Conservation (phyloP, 345 rosid genomes). For the Hypericum perforatum region DNA sequence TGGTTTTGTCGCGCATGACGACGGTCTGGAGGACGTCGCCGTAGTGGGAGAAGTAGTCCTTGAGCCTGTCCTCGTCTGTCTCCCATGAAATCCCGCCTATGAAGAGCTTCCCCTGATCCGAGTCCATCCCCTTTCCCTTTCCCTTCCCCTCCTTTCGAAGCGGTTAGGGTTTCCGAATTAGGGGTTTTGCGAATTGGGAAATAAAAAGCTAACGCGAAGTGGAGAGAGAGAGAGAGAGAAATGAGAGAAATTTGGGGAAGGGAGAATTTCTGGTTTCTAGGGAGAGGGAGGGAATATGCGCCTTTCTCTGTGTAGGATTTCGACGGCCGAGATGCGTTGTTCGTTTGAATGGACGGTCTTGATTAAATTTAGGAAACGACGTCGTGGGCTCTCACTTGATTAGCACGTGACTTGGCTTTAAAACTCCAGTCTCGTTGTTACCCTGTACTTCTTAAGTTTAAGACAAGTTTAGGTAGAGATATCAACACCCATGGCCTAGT, state of each 20-base stretch:
- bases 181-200: no score
- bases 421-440: no score
- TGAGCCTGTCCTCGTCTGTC: constrained; percentile 58
- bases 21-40: constrained; percentile 64
- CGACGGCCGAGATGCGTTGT: no score
- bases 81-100: constrained; percentile 97
- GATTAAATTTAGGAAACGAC: no score
- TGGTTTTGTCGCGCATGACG: constrained; percentile 64
- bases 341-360: no score
- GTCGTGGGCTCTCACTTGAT: no score
- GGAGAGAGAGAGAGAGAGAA: not conserved
- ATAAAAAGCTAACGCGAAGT: no score
- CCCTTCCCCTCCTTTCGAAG: not conserved
- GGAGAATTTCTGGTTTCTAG: not conserved
- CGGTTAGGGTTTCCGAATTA: not conserved
- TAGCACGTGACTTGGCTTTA: no score
- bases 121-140: constrained; percentile 40
- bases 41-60: constrained; percentile 53
- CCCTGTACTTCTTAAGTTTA: no score
- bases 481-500: no score
- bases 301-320: no score
- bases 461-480: no score
- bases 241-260: not conserved
- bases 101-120: constrained; percentile 86
- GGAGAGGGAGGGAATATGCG: not conserved